Evolutionary conservation across 768 basidiomycete genomes (phyloP).

Genomic region (Russula foetens): DNA sequence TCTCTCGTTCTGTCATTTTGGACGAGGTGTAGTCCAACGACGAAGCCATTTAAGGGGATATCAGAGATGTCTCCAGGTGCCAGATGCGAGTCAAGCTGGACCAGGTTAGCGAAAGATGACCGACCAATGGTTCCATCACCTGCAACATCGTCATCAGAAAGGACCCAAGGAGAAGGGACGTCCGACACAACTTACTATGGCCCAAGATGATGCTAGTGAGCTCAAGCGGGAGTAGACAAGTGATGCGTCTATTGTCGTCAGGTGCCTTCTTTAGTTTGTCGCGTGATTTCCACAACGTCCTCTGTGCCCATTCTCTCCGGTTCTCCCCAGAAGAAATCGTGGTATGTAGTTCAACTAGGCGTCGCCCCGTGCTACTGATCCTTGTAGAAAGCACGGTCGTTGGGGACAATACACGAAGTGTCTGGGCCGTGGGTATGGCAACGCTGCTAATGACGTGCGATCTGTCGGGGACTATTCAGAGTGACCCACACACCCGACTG

Average conservation of each 20-base stretch:
- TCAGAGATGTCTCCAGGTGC: slow-evolving; percentile 36
- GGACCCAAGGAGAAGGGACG: background rate
- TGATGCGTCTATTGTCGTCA: slow-evolving; percentile 10
- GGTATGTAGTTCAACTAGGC: background rate
- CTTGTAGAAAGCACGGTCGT: slow-evolving; percentile 21
- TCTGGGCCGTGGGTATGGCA: slow-evolving; percentile 5
- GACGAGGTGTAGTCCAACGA: slow-evolving; percentile 46
- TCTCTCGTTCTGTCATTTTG: slow-evolving; percentile 54
- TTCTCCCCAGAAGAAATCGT: background rate
- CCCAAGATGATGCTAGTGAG: slow-evolving; percentile 54
- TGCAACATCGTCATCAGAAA: slow-evolving; percentile 12
- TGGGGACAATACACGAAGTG: slow-evolving; percentile 6
- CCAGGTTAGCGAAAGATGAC: slow-evolving; percentile 23
- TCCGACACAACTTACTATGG: slow-evolving; percentile 31
- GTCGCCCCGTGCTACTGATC: slow-evolving; percentile 11
- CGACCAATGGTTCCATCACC: slow-evolving; percentile 26
- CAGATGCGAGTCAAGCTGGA: slow-evolving; percentile 13
- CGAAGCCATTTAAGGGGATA: slow-evolving; percentile 36
- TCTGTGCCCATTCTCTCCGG: slow-evolving; percentile 15
- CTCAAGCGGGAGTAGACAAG: slow-evolving; percentile 40
- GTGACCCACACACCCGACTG: background rate
- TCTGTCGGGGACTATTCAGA: slow-evolving; percentile 9
- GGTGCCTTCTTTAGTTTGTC: background rate
- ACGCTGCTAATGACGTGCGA: slow-evolving; percentile 10
- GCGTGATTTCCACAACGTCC: slow-evolving; percentile 25